These are phyloP conservation scores for Saccharomyces cerevisiae DNA, from an alignment of 805 yeast genomes.

Conservation along the genomic window DNA sequence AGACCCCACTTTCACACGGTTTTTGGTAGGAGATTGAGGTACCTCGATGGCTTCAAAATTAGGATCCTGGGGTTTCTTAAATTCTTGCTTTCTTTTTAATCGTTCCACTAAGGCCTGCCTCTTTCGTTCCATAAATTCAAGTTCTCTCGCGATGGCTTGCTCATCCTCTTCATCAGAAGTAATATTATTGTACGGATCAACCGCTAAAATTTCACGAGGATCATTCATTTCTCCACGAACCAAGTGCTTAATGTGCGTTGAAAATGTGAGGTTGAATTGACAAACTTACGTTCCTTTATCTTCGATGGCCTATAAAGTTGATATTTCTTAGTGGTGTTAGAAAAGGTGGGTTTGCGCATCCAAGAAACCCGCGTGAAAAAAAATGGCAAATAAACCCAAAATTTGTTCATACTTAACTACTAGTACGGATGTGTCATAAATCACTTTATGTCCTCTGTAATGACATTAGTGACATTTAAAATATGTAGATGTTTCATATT, in stretches of 20 bases:
- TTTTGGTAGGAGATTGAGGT: conserved; percentile 28
- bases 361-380: background rate
- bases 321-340: background rate
- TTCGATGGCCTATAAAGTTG: background rate
- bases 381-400: background rate
- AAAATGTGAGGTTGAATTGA: background rate
- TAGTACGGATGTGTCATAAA: too few species aligned
- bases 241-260: background rate
- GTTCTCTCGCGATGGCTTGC: conserved; percentile 12
- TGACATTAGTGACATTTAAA: background rate
- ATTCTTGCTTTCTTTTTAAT: conserved; percentile 14
- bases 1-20: conserved; percentile 4
- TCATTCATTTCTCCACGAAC: conserved; percentile 14
- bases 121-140: conserved; percentile 23
- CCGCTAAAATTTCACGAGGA: conserved; percentile 19
- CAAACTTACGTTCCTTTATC: background rate
- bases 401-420: background rate
- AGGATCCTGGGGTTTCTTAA: conserved; percentile 12
- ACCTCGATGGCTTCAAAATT: conserved; percentile 21
- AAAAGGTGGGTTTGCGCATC: background rate
- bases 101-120: conserved; percentile 21
- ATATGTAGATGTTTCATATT: background rate
- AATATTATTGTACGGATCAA: conserved; percentile 16
- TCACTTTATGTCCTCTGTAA: background rate
- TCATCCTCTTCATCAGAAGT: conserved; percentile 21